Conservation (phyloP, 345 rosid genomes). For the Cardamine resedifolia region DNA sequence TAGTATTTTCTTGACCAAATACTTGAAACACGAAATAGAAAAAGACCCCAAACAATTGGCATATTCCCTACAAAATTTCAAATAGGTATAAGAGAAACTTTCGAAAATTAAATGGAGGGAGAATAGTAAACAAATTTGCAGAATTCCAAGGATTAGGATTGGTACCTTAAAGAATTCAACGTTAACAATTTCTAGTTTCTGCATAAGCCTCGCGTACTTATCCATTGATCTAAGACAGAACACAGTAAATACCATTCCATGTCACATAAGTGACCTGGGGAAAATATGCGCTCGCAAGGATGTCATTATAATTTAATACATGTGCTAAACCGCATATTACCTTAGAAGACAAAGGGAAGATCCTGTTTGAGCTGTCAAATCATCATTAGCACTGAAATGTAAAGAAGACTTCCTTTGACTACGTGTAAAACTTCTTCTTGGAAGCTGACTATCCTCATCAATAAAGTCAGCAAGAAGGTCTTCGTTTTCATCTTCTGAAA, state of each 20-base stretch:
- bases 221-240: conserved; percentile 80
- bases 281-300: conserved; percentile 10
- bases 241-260: conserved; percentile 26
- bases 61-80: conserved; percentile 82
- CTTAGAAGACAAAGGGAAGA: conserved; percentile 95
- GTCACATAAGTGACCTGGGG: neutral
- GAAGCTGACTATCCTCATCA: conserved; percentile 99
- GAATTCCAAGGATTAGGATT: neutral
- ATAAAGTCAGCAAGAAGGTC: conserved; percentile 96
- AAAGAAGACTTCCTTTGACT: conserved; percentile 44
- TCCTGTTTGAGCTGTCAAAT: conserved; percentile 83
- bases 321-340: conserved; percentile 42
- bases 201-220: conserved; percentile 98
- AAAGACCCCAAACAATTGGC: conserved; percentile 88
- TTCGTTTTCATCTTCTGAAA: conserved; percentile 89
- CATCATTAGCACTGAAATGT: conserved; percentile 64
- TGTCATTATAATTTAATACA: conserved; percentile 4
- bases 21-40: conserved; percentile 73
- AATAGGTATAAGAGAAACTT: conserved; percentile 58
- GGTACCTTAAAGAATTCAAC: conserved; percentile 92
- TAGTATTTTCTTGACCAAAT: conserved; percentile 63
- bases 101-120: conserved; percentile 35
- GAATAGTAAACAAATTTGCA: conserved; percentile 13
- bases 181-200: conserved; percentile 91
- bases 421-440: conserved; percentile 76